A percentile compares a stretch with the other conserved stretches of the same genome.
Conservation (phyloP, 169 alveolate species). For the Eimeria sp. region DNA sequence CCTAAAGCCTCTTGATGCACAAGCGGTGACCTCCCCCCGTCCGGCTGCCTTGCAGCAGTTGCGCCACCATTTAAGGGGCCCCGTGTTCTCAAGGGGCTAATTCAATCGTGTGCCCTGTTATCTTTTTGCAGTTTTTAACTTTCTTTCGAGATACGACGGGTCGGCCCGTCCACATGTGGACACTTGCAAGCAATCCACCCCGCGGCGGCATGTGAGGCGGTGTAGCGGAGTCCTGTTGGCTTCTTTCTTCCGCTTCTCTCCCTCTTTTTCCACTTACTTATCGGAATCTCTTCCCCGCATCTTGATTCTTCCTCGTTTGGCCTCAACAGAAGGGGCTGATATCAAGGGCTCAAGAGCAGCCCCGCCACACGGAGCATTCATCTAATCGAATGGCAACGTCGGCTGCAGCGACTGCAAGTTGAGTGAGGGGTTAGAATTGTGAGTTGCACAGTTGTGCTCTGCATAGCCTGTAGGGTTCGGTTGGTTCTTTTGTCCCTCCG, state of each 20-base stretch:
- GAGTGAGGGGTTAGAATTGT: background rate
- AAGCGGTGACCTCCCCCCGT: conserved; percentile 72
- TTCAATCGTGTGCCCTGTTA: background rate
- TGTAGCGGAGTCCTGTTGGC: conserved; percentile 23
- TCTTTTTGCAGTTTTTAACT: conserved; percentile 25
- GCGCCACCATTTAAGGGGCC: conserved; percentile 19
- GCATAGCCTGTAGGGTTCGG: background rate
- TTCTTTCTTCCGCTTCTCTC: conserved; percentile 50
- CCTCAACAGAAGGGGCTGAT: background rate
- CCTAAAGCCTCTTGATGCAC: conserved; percentile 50
- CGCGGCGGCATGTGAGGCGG: conserved; percentile 49
- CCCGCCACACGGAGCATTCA: conserved; percentile 7
- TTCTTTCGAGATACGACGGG: conserved; percentile 16
- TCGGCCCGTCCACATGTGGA: background rate
- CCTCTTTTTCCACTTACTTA: conserved; percentile 3
- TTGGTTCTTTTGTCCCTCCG: background rate
- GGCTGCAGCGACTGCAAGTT: conserved; percentile 9
- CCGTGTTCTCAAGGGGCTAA: background rate
- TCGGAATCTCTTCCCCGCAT: conserved; percentile 9
- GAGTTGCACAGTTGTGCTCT: background rate
- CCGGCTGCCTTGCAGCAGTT: conserved; percentile 67
- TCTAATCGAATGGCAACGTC: background rate
- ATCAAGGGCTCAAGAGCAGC: conserved; percentile 1
- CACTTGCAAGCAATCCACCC: conserved; percentile 43
- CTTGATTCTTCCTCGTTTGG: background rate